phyloP scores from a whole-genome alignment of 2,329 filamentous ascomycete genomes.

The Fusarium sambucinum region DNA sequence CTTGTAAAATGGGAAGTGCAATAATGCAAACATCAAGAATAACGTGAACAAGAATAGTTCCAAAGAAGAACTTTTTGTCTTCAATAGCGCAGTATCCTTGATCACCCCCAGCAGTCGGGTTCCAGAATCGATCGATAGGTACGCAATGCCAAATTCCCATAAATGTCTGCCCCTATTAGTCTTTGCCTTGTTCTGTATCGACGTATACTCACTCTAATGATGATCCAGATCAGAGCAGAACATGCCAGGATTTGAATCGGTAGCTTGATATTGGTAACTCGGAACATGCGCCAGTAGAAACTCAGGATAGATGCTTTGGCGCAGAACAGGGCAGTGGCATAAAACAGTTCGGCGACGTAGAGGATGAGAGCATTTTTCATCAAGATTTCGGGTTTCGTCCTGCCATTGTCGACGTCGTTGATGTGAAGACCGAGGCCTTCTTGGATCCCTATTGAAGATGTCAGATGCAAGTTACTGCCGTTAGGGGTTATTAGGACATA shows the following conservation, averaged over 20 bases:
- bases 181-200: fast-evolving
- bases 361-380: slow-evolving; percentile 25
- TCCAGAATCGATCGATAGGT: slow-evolving; percentile 37
- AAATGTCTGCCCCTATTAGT: slow-evolving; percentile 5
- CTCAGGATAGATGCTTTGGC: slow-evolving; percentile 47
- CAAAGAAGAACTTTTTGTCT: slow-evolving; percentile 52
- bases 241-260: slow-evolving; percentile 47
- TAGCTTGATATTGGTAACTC: slow-evolving; percentile 42
- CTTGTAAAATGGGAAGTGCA: slow-evolving; percentile 48
- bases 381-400: slow-evolving; percentile 14
- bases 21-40: slow-evolving; percentile 51
- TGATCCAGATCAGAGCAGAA: slow-evolving; percentile 46
- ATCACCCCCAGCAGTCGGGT: slow-evolving; percentile 8
- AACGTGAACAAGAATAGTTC: slow-evolving; percentile 49
- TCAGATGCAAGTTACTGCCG: slow-evolving; percentile 1
- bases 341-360: slow-evolving; percentile 45
- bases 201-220: slow-evolving; percentile 41
- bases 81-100: slow-evolving; percentile 34
- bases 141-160: slow-evolving; percentile 40
- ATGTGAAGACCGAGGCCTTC: slow-evolving; percentile 39
- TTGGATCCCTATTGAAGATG: slow-evolving; percentile 17
- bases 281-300: slow-evolving; percentile 52
- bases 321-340: slow-evolving; percentile 46
- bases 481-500: background rate
- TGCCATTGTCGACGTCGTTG: slow-evolving; percentile 16